Conservation (phyloP, 441 rosid species). For the Syzygium syzygioides region DNA sequence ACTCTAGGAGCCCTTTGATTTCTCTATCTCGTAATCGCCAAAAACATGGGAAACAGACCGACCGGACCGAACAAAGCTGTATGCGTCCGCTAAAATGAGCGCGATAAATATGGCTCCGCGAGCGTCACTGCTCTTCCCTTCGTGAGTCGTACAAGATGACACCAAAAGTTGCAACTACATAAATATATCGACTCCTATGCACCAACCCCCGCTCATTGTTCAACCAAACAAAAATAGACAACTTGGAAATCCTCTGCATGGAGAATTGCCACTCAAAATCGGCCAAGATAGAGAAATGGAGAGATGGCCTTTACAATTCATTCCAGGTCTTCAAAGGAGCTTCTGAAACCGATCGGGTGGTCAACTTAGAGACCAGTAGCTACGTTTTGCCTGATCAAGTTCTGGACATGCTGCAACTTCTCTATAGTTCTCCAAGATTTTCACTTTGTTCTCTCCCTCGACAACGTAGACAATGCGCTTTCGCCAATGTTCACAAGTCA, state of each 20-base stretch:
- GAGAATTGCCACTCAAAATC: neutral
- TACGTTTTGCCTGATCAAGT: neutral
- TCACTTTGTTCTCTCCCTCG: neutral
- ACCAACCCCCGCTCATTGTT: too few species aligned
- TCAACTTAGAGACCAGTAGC: neutral
- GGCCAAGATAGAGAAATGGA: too few species aligned
- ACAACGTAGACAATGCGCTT: accelerated
- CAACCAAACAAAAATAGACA: neutral
- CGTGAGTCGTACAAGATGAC: too few species aligned
- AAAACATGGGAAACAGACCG: neutral
- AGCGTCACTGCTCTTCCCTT: neutral
- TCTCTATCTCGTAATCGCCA: neutral
- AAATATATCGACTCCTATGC: too few species aligned
- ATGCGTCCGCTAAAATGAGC: neutral
- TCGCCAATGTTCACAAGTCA: neutral
- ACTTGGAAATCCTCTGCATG: neutral
- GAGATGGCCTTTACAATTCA: too few species aligned
- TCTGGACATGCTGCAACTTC: neutral
- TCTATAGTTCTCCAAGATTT: neutral
- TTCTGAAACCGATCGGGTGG: neutral
- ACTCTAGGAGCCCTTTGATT: neutral
- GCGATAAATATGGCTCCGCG: neutral
- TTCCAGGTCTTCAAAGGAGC: neutral
- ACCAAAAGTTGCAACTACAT: too few species aligned
- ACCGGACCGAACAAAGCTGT: neutral